phyloP scores from a whole-genome alignment of 306 rosid species.

The Lupinus albus region DNA sequence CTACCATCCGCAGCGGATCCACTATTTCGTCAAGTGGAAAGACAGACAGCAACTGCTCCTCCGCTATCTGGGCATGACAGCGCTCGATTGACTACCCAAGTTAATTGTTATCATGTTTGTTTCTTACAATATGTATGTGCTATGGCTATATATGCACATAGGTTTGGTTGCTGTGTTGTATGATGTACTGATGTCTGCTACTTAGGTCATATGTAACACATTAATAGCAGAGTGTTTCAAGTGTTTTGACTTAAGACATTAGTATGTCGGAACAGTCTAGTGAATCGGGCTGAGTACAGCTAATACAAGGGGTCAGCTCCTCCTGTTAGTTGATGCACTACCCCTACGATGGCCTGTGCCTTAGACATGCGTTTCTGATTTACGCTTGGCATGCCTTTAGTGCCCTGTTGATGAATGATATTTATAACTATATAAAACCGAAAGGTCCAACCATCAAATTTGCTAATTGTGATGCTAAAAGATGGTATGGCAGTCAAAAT shows the following conservation, averaged over 20 bases:
- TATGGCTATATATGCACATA: neutral
- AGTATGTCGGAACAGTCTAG: constrained; percentile 8
- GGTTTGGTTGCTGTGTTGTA: constrained; percentile 9
- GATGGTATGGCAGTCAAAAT: neutral
- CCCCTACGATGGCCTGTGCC: neutral
- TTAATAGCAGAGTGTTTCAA: neutral
- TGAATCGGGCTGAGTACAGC: neutral
- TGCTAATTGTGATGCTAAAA: neutral
- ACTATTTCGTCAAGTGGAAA: too few species aligned
- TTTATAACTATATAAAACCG: neutral
- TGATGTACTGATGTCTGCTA: constrained; percentile 10
- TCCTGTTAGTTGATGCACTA: neutral
- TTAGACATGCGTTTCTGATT: neutral
- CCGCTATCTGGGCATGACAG: too few species aligned
- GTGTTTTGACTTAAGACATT: neutral
- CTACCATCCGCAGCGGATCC: too few species aligned
- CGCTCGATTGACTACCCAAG: too few species aligned
- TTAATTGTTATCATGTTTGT: too few species aligned
- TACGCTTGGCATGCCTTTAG: neutral
- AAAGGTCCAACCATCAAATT: neutral
- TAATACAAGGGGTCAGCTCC: neutral
- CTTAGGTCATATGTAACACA: neutral
- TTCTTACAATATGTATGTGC: neutral
- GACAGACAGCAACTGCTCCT: too few species aligned
- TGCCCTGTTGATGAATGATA: constrained; percentile 8